Evolutionary conservation across 208 protist species (phyloP), one percentile per base, ranked within the genome.

Genomic region (Leishmania amazonensis): DNA sequence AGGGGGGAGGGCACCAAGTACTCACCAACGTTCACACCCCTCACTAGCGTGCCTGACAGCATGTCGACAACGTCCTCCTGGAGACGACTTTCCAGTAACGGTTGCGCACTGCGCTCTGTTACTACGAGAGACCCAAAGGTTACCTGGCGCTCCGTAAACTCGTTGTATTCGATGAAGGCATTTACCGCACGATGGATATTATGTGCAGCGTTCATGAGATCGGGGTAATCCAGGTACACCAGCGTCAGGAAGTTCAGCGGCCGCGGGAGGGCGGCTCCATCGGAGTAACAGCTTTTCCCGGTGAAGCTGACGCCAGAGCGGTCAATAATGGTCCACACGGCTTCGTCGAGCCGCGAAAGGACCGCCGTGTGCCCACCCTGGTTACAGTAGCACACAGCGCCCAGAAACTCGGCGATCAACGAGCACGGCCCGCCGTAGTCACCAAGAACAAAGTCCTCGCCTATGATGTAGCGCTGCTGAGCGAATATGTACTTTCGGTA

Each of bases 401-500:
- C 88, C 31, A 88, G 77, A 21, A 38, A 28, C 17, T 24, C 24
- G 1, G 82, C 82, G 31, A 64, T 35, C 31, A 35, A 35, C 31
- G 9, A 5, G 68, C 85, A 87, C 54, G 42, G 31, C n/a, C 83
- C 89, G 68, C 92, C 89, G 82, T 87, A 95, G 80, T 93, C 87
- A 60, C 90, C 92, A 45, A 93, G 42, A 38, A 95, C 74, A 67
- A 87, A 81, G 84, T 93, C 90, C 21, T 81, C 83, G 57, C 81
- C 85, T 28, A 93, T 72, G n/a, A 91, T 67, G 81, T 91, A 93
- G 35, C 90, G 87, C 35, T 88, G 85, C 75, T 95, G 92, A 3
- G 73, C 7, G 75, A 92, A 92, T 1, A 92, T 35, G 9, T 77
- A 71, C 0, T 19, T 17, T 78, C 81, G 9, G 78, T 84, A 92